phyloP scores from a whole-genome alignment of 805 yeast genomes.

The Isabelozyma gotoi region DNA sequence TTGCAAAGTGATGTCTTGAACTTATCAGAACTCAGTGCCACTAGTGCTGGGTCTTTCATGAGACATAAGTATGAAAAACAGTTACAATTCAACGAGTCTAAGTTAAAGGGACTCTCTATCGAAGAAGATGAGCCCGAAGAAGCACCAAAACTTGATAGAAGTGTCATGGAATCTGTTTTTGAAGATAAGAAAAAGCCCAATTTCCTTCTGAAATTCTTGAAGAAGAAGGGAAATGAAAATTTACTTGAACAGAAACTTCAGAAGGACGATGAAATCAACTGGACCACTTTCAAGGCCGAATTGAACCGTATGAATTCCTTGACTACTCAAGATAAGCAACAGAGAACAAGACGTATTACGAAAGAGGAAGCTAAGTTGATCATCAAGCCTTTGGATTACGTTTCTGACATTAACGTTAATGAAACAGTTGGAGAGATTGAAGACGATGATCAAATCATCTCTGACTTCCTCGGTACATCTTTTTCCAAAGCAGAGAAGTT shows the following conservation, averaged over 20 bases:
- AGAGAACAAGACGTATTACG: conserved; percentile 60
- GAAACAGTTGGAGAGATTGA: conserved; percentile 24
- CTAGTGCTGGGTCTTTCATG: conserved; percentile 83
- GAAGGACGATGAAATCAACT: conserved; percentile 30
- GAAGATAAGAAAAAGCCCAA: conserved; percentile 44
- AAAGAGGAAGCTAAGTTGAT: conserved; percentile 37
- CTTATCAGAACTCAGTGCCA: conserved; percentile 76
- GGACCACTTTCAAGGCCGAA: conserved; percentile 50
- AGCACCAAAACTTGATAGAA: conserved; percentile 5
- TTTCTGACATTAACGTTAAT: conserved; percentile 42
- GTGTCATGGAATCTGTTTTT: conserved; percentile 37
- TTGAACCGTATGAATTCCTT: conserved; percentile 72
- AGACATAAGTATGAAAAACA: conserved; percentile 62
- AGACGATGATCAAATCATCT: conserved; percentile 10
- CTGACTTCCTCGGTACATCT: conserved; percentile 13
- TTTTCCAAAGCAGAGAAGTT: conserved; percentile 31
- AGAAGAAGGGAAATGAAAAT: conserved; percentile 28
- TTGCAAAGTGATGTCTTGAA: conserved; percentile 46
- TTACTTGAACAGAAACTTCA: conserved; percentile 34
- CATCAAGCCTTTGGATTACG: conserved; percentile 41
- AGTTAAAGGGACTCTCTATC: conserved; percentile 20
- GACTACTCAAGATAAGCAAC: conserved; percentile 64
- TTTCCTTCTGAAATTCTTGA: conserved; percentile 44
- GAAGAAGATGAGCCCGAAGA: conserved; percentile 13
- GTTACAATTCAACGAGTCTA: conserved; percentile 16